phyloP scores from a whole-genome alignment of 2,329 filamentous ascomycete genomes.

The Aspergillus versicolor region DNA sequence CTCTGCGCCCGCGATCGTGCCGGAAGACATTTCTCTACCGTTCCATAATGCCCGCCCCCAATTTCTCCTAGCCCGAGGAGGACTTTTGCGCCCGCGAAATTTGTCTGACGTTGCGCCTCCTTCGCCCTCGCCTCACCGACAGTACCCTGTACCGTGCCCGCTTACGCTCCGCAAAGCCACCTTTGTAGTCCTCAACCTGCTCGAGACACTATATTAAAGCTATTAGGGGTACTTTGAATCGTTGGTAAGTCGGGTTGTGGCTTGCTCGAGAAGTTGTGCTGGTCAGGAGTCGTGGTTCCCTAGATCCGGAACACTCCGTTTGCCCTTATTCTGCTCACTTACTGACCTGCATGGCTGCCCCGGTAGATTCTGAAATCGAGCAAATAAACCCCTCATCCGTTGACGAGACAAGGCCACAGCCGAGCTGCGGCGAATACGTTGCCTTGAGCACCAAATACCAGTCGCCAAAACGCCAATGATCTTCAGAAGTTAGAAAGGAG shows the following conservation, averaged over 20 bases:
- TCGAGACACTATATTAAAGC: too few species aligned
- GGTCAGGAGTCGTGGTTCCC: constrained; percentile 15
- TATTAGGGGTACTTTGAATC: constrained; percentile 3
- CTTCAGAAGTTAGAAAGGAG: not conserved
- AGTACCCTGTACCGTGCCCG: constrained; percentile 12
- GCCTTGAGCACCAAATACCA: not conserved
- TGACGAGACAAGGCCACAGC: not conserved
- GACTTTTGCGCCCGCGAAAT: constrained; percentile 17
- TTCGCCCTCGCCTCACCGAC: constrained; percentile 22
- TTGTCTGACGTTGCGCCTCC: constrained; percentile 17
- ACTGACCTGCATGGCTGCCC: constrained; percentile 4
- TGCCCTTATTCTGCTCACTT: constrained; percentile 5
- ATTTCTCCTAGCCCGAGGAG: constrained; percentile 14
- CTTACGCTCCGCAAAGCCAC: not conserved
- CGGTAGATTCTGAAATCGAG: not conserved
- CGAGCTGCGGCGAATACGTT: not conserved
- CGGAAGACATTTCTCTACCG: constrained; percentile 9
- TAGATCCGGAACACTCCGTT: constrained; percentile 7
- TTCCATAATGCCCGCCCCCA: constrained; percentile 13
- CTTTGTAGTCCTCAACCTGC: not conserved
- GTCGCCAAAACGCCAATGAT: not conserved
- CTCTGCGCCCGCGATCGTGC: constrained; percentile 8
- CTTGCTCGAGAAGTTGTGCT: not conserved
- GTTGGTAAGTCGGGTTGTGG: constrained; percentile 5
- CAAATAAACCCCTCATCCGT: not conserved